phyloP scores from a whole-genome alignment of 306 rosid species.

The Sindora glabra region DNA sequence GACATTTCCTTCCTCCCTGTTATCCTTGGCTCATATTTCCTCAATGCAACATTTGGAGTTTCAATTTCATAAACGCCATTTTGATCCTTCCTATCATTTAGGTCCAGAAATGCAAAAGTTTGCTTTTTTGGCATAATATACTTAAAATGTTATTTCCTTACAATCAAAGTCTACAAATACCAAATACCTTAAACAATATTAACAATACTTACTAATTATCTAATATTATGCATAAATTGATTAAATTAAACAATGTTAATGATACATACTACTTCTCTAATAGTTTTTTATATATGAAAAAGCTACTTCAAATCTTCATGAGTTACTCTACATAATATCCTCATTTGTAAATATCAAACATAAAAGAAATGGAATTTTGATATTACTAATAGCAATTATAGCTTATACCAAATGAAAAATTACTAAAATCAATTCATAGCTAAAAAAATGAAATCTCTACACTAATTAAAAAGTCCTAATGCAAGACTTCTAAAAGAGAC shows the following conservation, averaged over 20 bases:
- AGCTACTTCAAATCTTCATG: constrained; percentile 74
- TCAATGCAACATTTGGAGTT: constrained; percentile 50
- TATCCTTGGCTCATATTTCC: constrained; percentile 13
- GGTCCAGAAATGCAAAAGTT: constrained; percentile 15
- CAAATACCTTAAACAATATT: no score
- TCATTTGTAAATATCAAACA: constrained; percentile 32
- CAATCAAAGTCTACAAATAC: constrained; percentile 44
- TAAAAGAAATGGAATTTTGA: not conserved
- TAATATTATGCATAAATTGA: not conserved
- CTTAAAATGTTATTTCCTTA: constrained; percentile 47
- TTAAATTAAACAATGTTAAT: not conserved
- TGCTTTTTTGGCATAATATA: constrained; percentile 58
- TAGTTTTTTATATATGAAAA: constrained; percentile 41
- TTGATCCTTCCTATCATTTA: constrained; percentile 21
- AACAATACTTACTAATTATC: not conserved
- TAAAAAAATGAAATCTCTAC: not conserved
- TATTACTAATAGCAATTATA: not conserved
- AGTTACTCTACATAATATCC: constrained; percentile 51
- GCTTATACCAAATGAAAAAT: not conserved
- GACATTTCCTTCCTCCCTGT: constrained; percentile 28
- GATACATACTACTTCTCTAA: constrained; percentile 54
- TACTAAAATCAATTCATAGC: not conserved
- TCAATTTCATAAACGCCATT: constrained; percentile 31
- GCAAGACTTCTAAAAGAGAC: constrained; percentile 52
- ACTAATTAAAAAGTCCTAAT: constrained; percentile 67